Evolutionary conservation across 179 eudicot genomes (phyloP), one percentile per base, ranked within the genome.

Genomic region (Beta corolliflora): DNA sequence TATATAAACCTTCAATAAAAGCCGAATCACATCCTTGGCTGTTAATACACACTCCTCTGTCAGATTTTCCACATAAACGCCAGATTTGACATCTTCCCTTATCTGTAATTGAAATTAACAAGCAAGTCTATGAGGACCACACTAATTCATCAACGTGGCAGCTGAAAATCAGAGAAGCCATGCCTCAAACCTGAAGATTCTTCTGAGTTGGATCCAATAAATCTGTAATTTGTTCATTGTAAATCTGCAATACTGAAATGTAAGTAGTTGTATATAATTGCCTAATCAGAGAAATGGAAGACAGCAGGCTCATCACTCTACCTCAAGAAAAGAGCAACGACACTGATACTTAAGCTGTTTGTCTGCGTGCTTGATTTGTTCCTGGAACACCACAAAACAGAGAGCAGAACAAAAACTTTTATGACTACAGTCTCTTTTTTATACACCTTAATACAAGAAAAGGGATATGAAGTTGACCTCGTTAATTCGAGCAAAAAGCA

Each of bases 241-340:
- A 93, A 54, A 96, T 96, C 99, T 96, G 94, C 48, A 77, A 11
- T 9, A 59, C 9, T 67, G 45, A 56, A 67, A 45, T 3, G 76
- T 8, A 46, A 16, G 56, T 14, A 74, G 79, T 66, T 69, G 5
- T 2, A 65, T 56, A 9, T n/a, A 63, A 55, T 50, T 65, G 53
- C 58, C 29, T 60, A 21, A 71, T 58, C 15, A 45, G 50, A 50
- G 50, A 48, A 18, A 54, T 13, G 19, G 46, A 52, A 80, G 71
- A 61, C 44, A 78, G 5, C 71, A 60, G 55, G 67, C 66, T 45
- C 7, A 80, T 52, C 36, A 76, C 74, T 55, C 73, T 81, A 97
- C 99, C 99, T 97, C 99, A 16, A 94, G 97, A 84, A 97, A 97
- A 71, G 99, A 97, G 80, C 99, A 97, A 41, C 97, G 97, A 61